These are phyloP conservation scores for Trichaptum fuscoviolaceum DNA, from an alignment of 768 basidiomycete genomes.

Conservation along the genomic window DNA sequence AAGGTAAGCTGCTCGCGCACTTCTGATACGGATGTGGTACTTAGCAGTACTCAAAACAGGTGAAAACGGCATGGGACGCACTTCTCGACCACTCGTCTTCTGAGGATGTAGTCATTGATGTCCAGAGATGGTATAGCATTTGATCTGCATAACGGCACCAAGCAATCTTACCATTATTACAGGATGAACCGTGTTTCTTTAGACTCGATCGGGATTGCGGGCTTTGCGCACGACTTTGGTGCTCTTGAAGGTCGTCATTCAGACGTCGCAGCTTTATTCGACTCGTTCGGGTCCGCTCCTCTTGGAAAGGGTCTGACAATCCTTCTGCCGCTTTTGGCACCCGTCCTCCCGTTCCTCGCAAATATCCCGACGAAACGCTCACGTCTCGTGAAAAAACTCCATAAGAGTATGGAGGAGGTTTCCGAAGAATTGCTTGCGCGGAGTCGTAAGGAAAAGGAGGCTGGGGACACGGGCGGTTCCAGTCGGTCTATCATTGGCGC, in stretches of 20 bases:
- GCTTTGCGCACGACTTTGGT: slow-evolving; percentile 55
- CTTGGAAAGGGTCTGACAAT: slow-evolving; percentile 45
- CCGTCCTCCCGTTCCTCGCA: slow-evolving; percentile 51
- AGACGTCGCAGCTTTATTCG: slow-evolving; percentile 44
- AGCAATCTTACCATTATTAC: background rate
- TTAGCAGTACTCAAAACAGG: background rate
- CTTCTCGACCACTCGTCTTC: background rate
- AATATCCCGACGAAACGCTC: slow-evolving; percentile 55
- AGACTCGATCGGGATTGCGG: slow-evolving; percentile 54
- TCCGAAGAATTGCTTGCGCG: slow-evolving; percentile 39
- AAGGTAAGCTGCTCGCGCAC: slow-evolving; percentile 20
- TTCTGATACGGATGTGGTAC: background rate
- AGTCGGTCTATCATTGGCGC: slow-evolving; percentile 31
- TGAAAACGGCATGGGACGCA: slow-evolving; percentile 6
- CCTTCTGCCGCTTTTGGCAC: slow-evolving; percentile 60
- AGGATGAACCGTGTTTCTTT: slow-evolving; percentile 17
- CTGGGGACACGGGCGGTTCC: slow-evolving; percentile 15
- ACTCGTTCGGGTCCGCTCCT: slow-evolving; percentile 55
- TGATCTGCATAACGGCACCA: background rate
- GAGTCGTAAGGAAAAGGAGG: slow-evolving; percentile 29
- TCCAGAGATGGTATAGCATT: slow-evolving; percentile 6
- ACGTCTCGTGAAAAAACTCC: slow-evolving; percentile 48
- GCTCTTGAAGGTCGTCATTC: slow-evolving; percentile 43
- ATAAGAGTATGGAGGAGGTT: slow-evolving; percentile 46
- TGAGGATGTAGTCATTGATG: slow-evolving; percentile 10